Conservation (phyloP, 148 eudicot species). For the Vaccinium myrtillus region DNA sequence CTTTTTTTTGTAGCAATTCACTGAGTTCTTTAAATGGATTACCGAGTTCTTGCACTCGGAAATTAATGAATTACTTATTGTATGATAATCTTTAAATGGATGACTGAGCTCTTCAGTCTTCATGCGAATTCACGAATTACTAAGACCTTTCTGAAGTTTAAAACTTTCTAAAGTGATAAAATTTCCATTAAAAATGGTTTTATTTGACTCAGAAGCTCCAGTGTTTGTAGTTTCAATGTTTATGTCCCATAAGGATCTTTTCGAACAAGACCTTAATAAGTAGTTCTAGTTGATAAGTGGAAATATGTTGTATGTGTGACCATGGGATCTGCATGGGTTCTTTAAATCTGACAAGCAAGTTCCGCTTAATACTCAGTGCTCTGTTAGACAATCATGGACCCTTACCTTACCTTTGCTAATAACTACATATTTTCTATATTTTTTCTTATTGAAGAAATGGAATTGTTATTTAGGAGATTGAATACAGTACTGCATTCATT, state of each 20-base stretch:
- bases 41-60: neutral
- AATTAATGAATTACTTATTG: neutral
- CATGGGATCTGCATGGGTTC: neutral
- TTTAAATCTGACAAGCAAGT: conserved; percentile 3
- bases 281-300: neutral
- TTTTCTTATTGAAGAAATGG: neutral
- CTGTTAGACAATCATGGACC: neutral
- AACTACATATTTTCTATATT: neutral
- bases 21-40: neutral
- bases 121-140: neutral
- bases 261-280: neutral
- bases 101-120: neutral
- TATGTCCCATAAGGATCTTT: neutral
- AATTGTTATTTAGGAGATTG: neutral
- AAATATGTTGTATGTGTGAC: neutral
- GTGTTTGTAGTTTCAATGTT: neutral
- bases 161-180: neutral
- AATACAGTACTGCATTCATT: neutral
- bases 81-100: neutral
- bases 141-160: neutral
- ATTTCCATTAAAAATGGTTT: neutral
- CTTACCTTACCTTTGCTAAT: neutral
- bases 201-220: neutral
- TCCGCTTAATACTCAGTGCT: neutral
- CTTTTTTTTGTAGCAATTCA: neutral